These are phyloP conservation scores for Podospora fimiseda DNA, from an alignment of 495 filamentous ascomycete genomes.

Conservation along the genomic window DNA sequence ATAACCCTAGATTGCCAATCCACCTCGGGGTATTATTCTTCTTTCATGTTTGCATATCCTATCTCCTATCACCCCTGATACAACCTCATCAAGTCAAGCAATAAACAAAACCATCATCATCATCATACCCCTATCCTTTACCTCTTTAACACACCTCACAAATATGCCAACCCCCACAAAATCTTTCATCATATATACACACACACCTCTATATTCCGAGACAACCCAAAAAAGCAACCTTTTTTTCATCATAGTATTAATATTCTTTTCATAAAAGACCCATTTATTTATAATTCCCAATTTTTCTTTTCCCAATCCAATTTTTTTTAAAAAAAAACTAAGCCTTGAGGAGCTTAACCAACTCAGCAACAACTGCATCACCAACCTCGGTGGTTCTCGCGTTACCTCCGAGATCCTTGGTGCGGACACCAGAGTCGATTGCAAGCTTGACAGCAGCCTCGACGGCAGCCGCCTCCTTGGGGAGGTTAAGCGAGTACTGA, in stretches of 20 bases:
- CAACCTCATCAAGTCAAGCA: too few species aligned
- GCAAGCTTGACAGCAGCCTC: constrained; percentile 75
- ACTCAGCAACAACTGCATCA: constrained; percentile 68
- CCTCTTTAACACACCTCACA: too few species aligned
- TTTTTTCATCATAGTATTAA: neutral
- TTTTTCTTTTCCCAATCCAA: neutral
- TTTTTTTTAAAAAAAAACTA: constrained; percentile 1
- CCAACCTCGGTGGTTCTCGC: constrained; percentile 71
- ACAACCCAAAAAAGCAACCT: too few species aligned
- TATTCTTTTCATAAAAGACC: neutral
- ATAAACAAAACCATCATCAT: too few species aligned
- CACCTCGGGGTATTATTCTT: too few species aligned
- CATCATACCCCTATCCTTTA: too few species aligned
- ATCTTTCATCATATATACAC: too few species aligned
- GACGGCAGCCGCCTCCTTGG: constrained; percentile 62
- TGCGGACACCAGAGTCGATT: constrained; percentile 67
- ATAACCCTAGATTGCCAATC: too few species aligned
- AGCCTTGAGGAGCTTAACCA: constrained; percentile 50
- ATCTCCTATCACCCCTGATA: too few species aligned
- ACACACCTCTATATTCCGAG: too few species aligned
- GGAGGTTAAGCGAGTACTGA: constrained; percentile 75
- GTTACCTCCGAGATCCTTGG: constrained; percentile 72
- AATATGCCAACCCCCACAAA: too few species aligned
- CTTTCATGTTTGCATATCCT: too few species aligned
- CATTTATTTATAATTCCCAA: neutral